Evolutionary conservation across 176 grass and related monocot species (phyloP).

Genomic region (bread wheat (Triticum aestivum)): IWGSC_CS_RefSeq_v2.1 NC_057813.1:327150045-327150544

Average conservation of each 20-base stretch:
- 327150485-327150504: slow-evolving; percentile 89
- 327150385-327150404: slow-evolving; percentile 40
- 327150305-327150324: slow-evolving; percentile 56
- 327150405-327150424: slow-evolving; percentile 73
- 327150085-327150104: slow-evolving; percentile 92
- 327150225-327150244: slow-evolving; percentile 93
- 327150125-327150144: slow-evolving; percentile 94
- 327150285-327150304: slow-evolving; percentile 56
- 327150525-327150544: slow-evolving; percentile 92
- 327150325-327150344: slow-evolving; percentile 57
- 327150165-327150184: slow-evolving; percentile 74
- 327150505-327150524: slow-evolving; percentile 97
- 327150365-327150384: slow-evolving; percentile 49
- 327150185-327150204: slow-evolving; percentile 92
- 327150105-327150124: slow-evolving; percentile 92
- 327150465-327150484: slow-evolving; percentile 89
- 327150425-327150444: slow-evolving; percentile 87
- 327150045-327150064: slow-evolving; percentile 77
- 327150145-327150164: slow-evolving; percentile 98
- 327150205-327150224: slow-evolving; percentile 95
- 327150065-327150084: slow-evolving; percentile 85
- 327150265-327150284: slow-evolving; percentile 64
- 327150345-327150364: slow-evolving; percentile 31
- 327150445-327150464: slow-evolving; percentile 83
- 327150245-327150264: slow-evolving; percentile 68